Percentiles rank a stretch among this genome's conserved stretches.
Conservation (phyloP, 768 basidiomycete genomes). For the Lanmaoa pseudosensibilis region DNA sequence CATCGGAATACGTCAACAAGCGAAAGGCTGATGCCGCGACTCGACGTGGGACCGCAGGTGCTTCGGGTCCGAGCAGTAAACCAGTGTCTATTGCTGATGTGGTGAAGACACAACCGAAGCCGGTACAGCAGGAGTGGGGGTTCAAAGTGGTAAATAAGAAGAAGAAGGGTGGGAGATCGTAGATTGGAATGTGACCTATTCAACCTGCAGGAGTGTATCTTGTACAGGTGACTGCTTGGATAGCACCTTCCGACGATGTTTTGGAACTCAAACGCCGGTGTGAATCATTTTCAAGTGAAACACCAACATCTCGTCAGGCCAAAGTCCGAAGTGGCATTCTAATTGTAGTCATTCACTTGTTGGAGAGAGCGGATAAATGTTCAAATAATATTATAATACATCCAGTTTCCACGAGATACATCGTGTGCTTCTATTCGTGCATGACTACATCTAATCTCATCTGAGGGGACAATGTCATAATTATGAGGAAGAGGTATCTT, state of each 20-base stretch:
- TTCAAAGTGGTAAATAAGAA: slow-evolving; percentile 97
- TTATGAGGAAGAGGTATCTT: slow-evolving; percentile 36
- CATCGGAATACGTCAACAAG: slow-evolving; percentile 84
- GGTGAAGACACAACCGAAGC: slow-evolving; percentile 84
- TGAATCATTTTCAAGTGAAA: background rate
- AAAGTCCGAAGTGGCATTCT: background rate
- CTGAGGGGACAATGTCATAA: background rate
- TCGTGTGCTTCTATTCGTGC: slow-evolving; percentile 12
- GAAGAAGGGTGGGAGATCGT: slow-evolving; percentile 75
- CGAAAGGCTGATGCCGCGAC: slow-evolving; percentile 78
- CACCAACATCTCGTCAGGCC: background rate
- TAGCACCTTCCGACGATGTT: slow-evolving; percentile 13
- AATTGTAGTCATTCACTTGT: background rate
- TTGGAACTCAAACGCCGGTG: background rate
- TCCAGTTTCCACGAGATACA: slow-evolving; percentile 25
- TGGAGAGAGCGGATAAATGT: background rate
- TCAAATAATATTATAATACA: slow-evolving; percentile 22
- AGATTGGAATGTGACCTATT: slow-evolving; percentile 13
- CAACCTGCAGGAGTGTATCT: slow-evolving; percentile 6
- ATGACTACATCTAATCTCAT: slow-evolving; percentile 7
- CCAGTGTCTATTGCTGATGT: slow-evolving; percentile 82
- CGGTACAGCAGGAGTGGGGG: slow-evolving; percentile 75
- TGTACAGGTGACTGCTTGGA: slow-evolving; percentile 26
- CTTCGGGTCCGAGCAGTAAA: slow-evolving; percentile 41
- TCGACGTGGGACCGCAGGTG: slow-evolving; percentile 47